These are phyloP conservation scores for Cajanus cajan DNA, from an alignment of 306 rosid species.

Conservation along the genomic window DNA sequence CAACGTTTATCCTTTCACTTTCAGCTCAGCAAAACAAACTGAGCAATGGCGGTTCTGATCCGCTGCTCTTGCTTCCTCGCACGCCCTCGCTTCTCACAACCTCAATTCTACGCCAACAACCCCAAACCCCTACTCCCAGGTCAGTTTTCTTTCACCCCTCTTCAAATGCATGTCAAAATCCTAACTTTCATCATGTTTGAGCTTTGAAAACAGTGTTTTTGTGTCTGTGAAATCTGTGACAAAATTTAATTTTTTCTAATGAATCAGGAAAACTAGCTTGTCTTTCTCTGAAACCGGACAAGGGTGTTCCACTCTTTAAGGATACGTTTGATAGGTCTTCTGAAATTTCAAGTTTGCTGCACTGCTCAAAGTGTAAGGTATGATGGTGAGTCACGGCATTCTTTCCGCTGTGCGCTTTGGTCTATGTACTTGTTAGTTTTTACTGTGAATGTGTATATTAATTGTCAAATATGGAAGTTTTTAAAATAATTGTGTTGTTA, in stretches of 20 bases:
- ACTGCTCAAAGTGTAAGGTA: constrained; percentile 72
- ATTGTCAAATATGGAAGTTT: not conserved
- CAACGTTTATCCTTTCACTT: no score
- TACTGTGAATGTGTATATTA: not conserved
- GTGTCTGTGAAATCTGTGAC: not conserved
- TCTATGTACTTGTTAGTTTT: not conserved
- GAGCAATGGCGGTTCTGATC: no score
- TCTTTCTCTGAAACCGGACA: constrained; percentile 44
- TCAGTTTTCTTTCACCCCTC: constrained; percentile 27
- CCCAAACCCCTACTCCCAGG: constrained; percentile 42
- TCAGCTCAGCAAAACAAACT: no score
- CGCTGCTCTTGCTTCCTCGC: no score
- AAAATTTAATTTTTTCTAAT: constrained; percentile 6
- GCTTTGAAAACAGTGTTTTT: not conserved
- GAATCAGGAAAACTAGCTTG: no score
- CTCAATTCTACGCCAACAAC: constrained; percentile 43
- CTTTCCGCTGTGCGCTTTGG: not conserved
- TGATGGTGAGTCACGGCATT: constrained; percentile 67
- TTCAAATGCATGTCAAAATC: not conserved
- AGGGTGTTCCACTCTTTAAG: constrained; percentile 35
- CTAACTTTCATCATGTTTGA: not conserved
- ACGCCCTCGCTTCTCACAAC: constrained; percentile 36
- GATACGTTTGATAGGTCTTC: constrained; percentile 20
- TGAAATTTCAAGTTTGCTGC: constrained; percentile 30
- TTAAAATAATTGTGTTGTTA: not conserved